Percentiles rank a stretch among this genome's conserved stretches.
These are phyloP conservation scores for Akanthomyces muscarius DNA, from an alignment of 2,329 filamentous ascomycete genomes.

Conservation along the genomic window DNA sequence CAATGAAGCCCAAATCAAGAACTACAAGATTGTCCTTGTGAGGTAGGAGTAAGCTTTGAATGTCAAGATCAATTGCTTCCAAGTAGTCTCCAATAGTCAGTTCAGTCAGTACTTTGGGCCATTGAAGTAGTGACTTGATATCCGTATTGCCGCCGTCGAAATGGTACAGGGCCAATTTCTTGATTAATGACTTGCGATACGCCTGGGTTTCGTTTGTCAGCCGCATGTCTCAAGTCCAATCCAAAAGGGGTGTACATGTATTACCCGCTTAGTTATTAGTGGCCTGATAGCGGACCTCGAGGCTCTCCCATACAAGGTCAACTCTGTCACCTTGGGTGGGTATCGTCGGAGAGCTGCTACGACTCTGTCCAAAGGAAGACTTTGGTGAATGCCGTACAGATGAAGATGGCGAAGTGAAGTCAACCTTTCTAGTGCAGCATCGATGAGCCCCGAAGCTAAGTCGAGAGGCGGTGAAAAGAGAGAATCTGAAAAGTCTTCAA, in stretches of 20 bases:
- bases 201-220: not conserved
- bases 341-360: not conserved
- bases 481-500: not conserved
- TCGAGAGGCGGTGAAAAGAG: fast-evolving
- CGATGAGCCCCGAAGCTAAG: not conserved
- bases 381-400: fast-evolving
- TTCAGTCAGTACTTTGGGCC: not conserved
- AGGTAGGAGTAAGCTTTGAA: not conserved
- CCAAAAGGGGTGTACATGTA: no score
- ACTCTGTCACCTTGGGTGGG: not conserved
- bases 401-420: not conserved
- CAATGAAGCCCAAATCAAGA: not conserved
- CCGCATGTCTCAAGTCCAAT: no score
- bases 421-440: not conserved
- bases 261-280: no score
- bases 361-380: fast-evolving
- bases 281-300: no score
- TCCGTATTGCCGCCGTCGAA: not conserved
- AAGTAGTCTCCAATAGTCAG: not conserved
- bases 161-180: not conserved
- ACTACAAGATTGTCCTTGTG: not conserved
- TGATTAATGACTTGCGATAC: not conserved
- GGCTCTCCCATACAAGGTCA: not conserved
- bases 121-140: not conserved
- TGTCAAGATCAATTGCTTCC: no score